A percentile compares a stretch with the other conserved stretches of the same genome.
Conservation (phyloP, 2,329 filamentous ascomycete species). For the Pezicula radicicola region DNA sequence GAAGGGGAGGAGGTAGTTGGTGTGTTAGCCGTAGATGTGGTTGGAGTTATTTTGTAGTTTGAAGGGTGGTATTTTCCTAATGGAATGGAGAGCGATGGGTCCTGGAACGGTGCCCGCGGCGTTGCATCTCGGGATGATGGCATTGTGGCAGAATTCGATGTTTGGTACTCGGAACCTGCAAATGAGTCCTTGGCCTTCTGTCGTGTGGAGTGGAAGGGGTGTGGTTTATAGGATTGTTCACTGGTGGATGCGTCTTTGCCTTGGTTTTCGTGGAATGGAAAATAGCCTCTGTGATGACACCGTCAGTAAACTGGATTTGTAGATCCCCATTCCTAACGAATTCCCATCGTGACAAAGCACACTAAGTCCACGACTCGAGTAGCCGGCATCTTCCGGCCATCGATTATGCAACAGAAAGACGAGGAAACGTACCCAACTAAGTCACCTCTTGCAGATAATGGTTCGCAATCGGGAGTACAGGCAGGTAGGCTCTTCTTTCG, state of each 20-base stretch:
- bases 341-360: neutral
- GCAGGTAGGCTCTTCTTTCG: conserved; percentile 37
- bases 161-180: conserved; percentile 18
- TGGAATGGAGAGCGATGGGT: conserved; percentile 34
- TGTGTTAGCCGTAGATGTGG: conserved; percentile 11
- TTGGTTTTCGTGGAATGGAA: conserved; percentile 57
- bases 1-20: conserved; percentile 2
- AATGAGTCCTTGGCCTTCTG: no score
- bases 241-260: conserved; percentile 32
- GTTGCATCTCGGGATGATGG: conserved; percentile 8
- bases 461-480: conserved; percentile 3
- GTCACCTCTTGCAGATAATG: conserved; percentile 55
- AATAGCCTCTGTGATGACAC: conserved; percentile 48
- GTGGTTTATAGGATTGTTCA: conserved; percentile 35
- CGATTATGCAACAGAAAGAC: neutral
- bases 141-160: conserved; percentile 13
- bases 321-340: neutral
- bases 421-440: conserved; percentile 48
- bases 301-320: conserved; percentile 5
- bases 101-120: conserved; percentile 8
- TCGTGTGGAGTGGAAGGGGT: conserved; percentile 39
- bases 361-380: neutral
- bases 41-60: conserved; percentile 48
- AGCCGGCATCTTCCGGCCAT: neutral
- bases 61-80: conserved; percentile 63